Percentiles rank a stretch among this genome's conserved stretches.
Conservation (phyloP, 495 filamentous ascomycete genomes). For the Sordaria brevicollis region DNA sequence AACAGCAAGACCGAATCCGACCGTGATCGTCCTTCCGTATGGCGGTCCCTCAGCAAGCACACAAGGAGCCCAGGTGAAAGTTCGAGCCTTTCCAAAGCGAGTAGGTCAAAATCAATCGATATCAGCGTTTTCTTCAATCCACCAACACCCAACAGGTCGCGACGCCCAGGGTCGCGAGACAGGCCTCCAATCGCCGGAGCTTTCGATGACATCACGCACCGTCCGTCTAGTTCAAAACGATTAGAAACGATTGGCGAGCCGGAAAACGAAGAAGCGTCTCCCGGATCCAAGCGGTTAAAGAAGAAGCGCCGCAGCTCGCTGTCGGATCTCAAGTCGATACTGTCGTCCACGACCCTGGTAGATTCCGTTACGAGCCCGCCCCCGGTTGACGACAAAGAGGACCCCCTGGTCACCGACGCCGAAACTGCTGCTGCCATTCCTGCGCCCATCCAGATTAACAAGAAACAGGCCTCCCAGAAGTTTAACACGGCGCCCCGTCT, state of each 20-base stretch:
- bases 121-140: constrained; percentile 40
- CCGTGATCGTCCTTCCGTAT: constrained; percentile 52
- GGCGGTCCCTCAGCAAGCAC: constrained; percentile 84
- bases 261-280: constrained; percentile 23
- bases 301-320: constrained; percentile 88
- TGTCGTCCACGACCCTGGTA: constrained; percentile 37
- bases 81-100: constrained; percentile 48
- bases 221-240: constrained; percentile 37
- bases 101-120: constrained; percentile 77
- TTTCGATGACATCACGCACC: constrained; percentile 41
- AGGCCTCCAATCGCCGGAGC: constrained; percentile 51
- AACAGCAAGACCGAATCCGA: constrained; percentile 65
- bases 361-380: constrained; percentile 16
- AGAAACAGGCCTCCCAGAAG: constrained; percentile 52
- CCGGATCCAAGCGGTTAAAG: constrained; percentile 36
- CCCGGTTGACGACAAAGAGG: neutral
- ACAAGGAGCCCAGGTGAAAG: constrained; percentile 45
- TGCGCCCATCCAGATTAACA: constrained; percentile 29
- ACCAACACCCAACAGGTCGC: constrained; percentile 29
- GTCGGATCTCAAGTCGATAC: constrained; percentile 67
- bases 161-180: constrained; percentile 59
- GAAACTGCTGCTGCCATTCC: constrained; percentile 25
- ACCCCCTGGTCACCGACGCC: neutral
- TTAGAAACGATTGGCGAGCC: constrained; percentile 42
- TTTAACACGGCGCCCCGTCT: constrained; percentile 33